phyloP scores from a whole-genome alignment of 352 stramenopile species.

The Aphanomyces astaci region DNA sequence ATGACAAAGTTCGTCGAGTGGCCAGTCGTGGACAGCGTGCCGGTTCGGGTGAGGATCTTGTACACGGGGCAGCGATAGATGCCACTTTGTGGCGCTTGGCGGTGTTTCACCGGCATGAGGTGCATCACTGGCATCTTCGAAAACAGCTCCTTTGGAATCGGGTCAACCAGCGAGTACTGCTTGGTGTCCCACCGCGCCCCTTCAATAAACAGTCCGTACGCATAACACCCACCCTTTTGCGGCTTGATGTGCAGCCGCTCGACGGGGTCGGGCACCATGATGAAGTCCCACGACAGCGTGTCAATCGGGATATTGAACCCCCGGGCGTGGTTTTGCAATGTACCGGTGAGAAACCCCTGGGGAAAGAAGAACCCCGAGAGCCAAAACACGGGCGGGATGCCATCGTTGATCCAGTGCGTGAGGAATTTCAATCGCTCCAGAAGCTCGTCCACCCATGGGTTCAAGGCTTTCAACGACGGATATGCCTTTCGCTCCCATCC shows the following conservation, averaged over 20 bases:
- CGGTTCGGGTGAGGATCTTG: slow-evolving; percentile 82
- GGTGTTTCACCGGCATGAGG: slow-evolving; percentile 60
- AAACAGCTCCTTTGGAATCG: slow-evolving; percentile 41
- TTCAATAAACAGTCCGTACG: slow-evolving; percentile 87
- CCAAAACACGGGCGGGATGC: slow-evolving; percentile 81
- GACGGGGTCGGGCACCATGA: slow-evolving; percentile 57
- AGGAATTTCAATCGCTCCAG: slow-evolving; percentile 71
- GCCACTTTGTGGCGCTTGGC: slow-evolving; percentile 36
- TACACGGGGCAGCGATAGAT: slow-evolving; percentile 87
- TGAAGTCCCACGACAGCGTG: slow-evolving; percentile 84
- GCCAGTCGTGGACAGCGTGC: slow-evolving; percentile 92
- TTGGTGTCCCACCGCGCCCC: slow-evolving; percentile 82
- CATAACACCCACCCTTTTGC: slow-evolving; percentile 78
- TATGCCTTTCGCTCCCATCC: slow-evolving; percentile 87
- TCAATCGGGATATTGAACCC: slow-evolving; percentile 87
- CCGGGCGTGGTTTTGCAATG: slow-evolving; percentile 88
- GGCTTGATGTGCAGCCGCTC: slow-evolving; percentile 51
- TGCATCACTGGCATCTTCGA: slow-evolving; percentile 69
- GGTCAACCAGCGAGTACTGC: slow-evolving; percentile 36
- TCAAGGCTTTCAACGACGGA: slow-evolving; percentile 84
- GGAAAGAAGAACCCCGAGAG: slow-evolving; percentile 91
- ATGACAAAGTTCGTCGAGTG: slow-evolving; percentile 97
- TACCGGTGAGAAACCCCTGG: slow-evolving; percentile 87
- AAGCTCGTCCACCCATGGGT: slow-evolving; percentile 82
- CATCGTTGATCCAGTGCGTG: slow-evolving; percentile 56